Evolutionary conservation across 2,329 filamentous ascomycete genomes (phyloP), one percentile per base, ranked within the genome.

Genomic region (Periconia digitata): DNA sequence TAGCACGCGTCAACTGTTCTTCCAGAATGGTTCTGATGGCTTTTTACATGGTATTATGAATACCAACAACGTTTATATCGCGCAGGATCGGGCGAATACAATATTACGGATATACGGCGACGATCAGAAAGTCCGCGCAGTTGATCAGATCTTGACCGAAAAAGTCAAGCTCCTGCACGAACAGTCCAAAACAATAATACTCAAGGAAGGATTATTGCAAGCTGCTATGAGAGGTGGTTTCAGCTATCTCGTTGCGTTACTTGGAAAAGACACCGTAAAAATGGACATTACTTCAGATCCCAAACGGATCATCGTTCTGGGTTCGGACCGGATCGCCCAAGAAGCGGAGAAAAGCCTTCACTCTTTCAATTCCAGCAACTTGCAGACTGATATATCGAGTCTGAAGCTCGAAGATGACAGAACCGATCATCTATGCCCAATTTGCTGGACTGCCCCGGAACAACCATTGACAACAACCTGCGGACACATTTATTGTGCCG

Each of bases 221-320:
- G 10, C 21, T 24, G 54, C 51, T n/a, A 24, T 60, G 8, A 48
- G 37, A 45, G 55, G 55, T 1, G 55, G 51, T 18, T 55, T 58
- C 43, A 47, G 51, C 20, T 43, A 44, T 6, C 22, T 58, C 20
- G 46, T 58, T 17, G 44, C 44, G 7, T 29, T 43, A 18, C 41
- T 58, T 32, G 57, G 53, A 16, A 58, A 58, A 36, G 48, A 58
- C 12, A 49, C 37, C 21, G 50, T 57, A 6, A 58, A 51, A 40
- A 29, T 60, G 24, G 49, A 59, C 20, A 49, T 60, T 24, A 46
- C 34, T 8, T 32, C 12, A n/a, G 51, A 47, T n/a, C 58, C 47
- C 8, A 60, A 57, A 44, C 42, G 44, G 21, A 57, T 60, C 27
- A 46, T 53, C 22, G 42, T 60, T 21, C 24, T 50, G 27, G 55